Evolutionary conservation across 495 filamentous ascomycete species (phyloP).

Genomic region (Hypoxylon crocopeplum): DNA sequence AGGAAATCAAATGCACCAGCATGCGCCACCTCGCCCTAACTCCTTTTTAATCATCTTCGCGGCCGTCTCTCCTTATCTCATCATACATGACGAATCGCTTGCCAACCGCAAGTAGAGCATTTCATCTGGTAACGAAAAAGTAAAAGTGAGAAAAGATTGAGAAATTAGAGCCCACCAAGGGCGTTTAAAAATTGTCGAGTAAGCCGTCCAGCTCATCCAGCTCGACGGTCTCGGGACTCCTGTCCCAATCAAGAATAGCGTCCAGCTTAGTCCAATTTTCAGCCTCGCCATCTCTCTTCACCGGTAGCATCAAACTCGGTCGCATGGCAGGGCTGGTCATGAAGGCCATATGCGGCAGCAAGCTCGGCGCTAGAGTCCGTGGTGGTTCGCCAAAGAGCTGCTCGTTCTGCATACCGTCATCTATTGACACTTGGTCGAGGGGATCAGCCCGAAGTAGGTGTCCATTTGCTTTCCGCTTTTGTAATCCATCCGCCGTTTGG

Average conservation of each 20-base stretch:
- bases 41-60: conserved; percentile 41
- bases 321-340: conserved; percentile 54
- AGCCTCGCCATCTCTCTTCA: conserved; percentile 59
- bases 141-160: conserved; percentile 14
- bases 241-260: conserved; percentile 66
- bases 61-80: conserved; percentile 38
- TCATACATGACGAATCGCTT: conserved; percentile 34
- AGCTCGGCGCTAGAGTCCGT: conserved; percentile 41
- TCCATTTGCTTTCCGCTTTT: conserved; percentile 70
- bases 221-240: conserved; percentile 87
- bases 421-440: conserved; percentile 54
- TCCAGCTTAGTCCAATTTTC: conserved; percentile 61
- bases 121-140: conserved; percentile 8
- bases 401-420: conserved; percentile 58
- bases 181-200: conserved; percentile 73
- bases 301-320: conserved; percentile 47
- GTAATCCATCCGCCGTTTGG: conserved; percentile 86
- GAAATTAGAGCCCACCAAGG: too few relatives aligned
- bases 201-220: conserved; percentile 92
- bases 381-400: conserved; percentile 59
- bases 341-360: conserved; percentile 44
- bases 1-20: conserved; percentile 17
- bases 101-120: conserved; percentile 26
- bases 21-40: conserved; percentile 33
- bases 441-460: conserved; percentile 53